Percentiles rank a stretch among this genome's conserved stretches.
These are phyloP conservation scores for Alternaria sp. DNA, from an alignment of 2,329 filamentous ascomycete genomes.

Conservation along the genomic window DNA sequence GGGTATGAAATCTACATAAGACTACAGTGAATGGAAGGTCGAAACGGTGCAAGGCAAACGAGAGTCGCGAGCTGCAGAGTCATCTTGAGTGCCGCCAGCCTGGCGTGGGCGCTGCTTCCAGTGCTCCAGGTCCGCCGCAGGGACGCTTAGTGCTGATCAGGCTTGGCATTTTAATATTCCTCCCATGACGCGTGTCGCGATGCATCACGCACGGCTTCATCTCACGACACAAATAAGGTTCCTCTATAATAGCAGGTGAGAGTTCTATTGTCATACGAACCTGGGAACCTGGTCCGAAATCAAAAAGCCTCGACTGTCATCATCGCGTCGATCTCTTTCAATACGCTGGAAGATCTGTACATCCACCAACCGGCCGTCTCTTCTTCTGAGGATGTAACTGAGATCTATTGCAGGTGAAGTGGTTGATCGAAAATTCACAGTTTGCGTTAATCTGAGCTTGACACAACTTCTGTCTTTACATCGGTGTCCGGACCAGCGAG, in stretches of 20 bases:
- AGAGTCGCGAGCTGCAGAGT: neutral
- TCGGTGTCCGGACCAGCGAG: no score
- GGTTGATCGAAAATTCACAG: neutral
- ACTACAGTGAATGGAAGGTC: neutral
- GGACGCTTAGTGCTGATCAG: neutral
- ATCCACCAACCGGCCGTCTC: neutral
- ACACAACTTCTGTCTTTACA: no score
- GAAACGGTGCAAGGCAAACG: neutral
- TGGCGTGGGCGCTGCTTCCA: neutral
- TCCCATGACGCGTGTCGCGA: slow-evolving; percentile 3
- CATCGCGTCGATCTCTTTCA: neutral
- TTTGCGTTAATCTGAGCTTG: no score
- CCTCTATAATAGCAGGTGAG: neutral
- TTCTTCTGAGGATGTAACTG: neutral
- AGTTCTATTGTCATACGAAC: fast-evolving
- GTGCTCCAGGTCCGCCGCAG: neutral
- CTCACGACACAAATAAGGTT: neutral
- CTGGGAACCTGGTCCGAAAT: neutral
- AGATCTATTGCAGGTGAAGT: neutral
- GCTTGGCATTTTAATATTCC: neutral
- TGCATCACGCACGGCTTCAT: neutral
- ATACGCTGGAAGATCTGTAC: neutral
- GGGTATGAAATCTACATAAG: neutral
- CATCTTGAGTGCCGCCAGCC: slow-evolving; percentile 8
- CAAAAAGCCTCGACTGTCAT: neutral